Evolutionary conservation across 2,329 filamentous ascomycete genomes (phyloP).

Genomic region (Magnaporthiopsis incrustans): DNA sequence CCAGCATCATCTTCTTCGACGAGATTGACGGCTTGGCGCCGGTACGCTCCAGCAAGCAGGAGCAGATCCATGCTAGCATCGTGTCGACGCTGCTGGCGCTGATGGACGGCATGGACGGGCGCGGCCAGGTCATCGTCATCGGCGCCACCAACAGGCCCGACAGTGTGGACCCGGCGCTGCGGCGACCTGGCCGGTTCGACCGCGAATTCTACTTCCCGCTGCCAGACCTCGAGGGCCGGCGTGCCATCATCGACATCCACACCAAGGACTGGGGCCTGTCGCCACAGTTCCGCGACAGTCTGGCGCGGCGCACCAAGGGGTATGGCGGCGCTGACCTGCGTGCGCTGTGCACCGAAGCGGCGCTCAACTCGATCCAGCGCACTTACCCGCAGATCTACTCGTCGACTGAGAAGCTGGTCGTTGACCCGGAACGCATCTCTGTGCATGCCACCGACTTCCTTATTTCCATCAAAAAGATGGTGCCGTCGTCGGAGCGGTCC

Average conservation of each 20-base stretch:
- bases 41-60: constrained; percentile 93
- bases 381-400: constrained; percentile 95
- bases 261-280: constrained; percentile 88
- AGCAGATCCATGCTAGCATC: constrained; percentile 97
- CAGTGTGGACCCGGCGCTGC: constrained; percentile 91
- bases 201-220: constrained; percentile 97
- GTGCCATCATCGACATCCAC: constrained; percentile 88
- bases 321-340: constrained; percentile 89
- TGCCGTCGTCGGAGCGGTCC: constrained; percentile 89
- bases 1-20: constrained; percentile 99
- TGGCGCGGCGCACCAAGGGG: constrained; percentile 86
- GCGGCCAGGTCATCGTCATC: constrained; percentile 96
- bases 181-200: constrained; percentile 89
- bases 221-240: constrained; percentile 70
- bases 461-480: constrained; percentile 91
- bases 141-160: constrained; percentile 97
- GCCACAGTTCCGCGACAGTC: constrained; percentile 68
- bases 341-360: constrained; percentile 90
- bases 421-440: constrained; percentile 75
- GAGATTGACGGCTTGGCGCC: constrained; percentile 96
- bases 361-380: constrained; percentile 89
- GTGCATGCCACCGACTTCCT: constrained; percentile 94
- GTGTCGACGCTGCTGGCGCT: constrained; percentile 87
- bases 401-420: constrained; percentile 80
- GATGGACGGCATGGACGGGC: constrained; percentile 98